Base-by-base conservation (phyloP, 768 basidiomycete species). In the Boletus reticulatus region DNA sequence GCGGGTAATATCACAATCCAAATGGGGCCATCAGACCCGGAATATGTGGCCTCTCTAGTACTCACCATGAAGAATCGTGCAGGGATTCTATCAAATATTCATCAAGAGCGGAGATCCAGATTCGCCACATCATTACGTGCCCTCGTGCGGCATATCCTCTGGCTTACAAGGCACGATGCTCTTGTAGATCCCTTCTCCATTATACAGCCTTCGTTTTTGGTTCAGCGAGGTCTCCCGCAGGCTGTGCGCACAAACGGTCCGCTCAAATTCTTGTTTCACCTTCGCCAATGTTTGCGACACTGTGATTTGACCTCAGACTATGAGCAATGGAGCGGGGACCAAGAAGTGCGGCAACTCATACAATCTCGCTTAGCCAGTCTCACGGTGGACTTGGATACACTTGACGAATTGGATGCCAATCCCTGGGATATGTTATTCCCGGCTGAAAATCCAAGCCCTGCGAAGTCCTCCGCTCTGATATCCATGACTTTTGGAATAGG, bases 131-230 rank as follows among this genome's bases (percentile, higher is more conserved):
- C 67, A n/a, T 73, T 74, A 43, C 73, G 69, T 50, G 62, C 65
- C n/a, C 68, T 80, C 19, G 71, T 87, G 20, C 72, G 73, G 47
- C 71, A 74, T 42, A 77, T 88, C 47, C 73, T 90, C 48, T 66
- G 72, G 54, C 73, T 73, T 49, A 84, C 85, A n/a, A 72, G 73
- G 29, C 72, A 80, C 31, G 72, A 77, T 22, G 66, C 81, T 4
- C 71, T 83, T 29, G 76, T 89, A 8, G 89, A 94, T 65, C 88
- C 90, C 9, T 76, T 92, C 14, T 93, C 92, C 20, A 84, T 89
- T 32, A 90, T 85, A 31, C 90, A 93, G 46, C 89, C 91, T 7
- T 93, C 92, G 3, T 92, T 84, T 65, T 78, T 95, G 34, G 83
- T 94, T 24, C 91, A 91, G 65, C 82, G 78, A 43, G 92, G 92